Base-by-base conservation (phyloP, 2,329 filamentous ascomycete species). In the Lachnellula occidentalis region DNA sequence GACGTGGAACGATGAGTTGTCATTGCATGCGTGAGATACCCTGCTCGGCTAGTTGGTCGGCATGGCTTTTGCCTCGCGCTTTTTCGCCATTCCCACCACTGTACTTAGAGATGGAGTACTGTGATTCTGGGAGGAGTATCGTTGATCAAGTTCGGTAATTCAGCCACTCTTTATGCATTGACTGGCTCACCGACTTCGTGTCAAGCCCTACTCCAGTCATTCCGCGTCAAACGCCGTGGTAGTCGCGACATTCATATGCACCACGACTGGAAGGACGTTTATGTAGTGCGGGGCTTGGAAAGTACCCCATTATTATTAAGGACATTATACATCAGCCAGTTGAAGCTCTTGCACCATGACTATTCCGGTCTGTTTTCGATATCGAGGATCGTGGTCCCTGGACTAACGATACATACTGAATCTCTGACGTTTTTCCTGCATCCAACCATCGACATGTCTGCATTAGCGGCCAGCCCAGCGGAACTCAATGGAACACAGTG, bases 1-100 rank as follows among this genome's bases (percentile, higher is more conserved):
- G 79, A 78, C 77, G 74, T 78, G 75, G 76, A 79, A 74, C 74
- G 80, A 83, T 85, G 88, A 81, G 85, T 84, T 85, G 88, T 87
- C 84, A 82, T 72, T 87, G 83, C 85, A 85, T 88, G 78, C 78
- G 75, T 67, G 68, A 71, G 68, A 67, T 58, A 67, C 68, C 64
- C 64, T 65, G 64, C 63, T 70, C 58, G 60, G 64, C 63, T 64
- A 61, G 64, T 64, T 59, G 27, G 61, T 61, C 61, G 63, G 60
- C 60, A 61, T 61, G 57, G 60, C 61, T 61, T 55, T 56, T 65
- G 56, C 63, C 59, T 67, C 61, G 58, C 63, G 51, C 60, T 48
- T 61, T 66, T 58, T 57, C 58, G 50, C 59, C 61, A 43, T 61
- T 56, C 49, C 56, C 52, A 31, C 27, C 27, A 45, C 43, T 45